Evolutionary conservation across 768 basidiomycete genomes (phyloP).

Genomic region (Xerocomellus chrysenteron): DNA sequence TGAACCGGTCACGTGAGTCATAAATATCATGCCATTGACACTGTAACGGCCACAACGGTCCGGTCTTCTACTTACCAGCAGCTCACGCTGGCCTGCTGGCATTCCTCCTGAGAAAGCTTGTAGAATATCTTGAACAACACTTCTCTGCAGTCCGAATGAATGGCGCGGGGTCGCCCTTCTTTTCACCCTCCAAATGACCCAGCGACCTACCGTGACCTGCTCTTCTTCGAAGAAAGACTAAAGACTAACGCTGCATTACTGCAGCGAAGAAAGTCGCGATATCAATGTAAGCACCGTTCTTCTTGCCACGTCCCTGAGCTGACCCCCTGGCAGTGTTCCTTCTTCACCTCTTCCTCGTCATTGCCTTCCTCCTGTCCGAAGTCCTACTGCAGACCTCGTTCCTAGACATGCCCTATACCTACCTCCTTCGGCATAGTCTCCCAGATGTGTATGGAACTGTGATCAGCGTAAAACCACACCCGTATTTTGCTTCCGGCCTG

Average conservation of each 20-base stretch:
- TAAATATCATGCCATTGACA: not conserved
- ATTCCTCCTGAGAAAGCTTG: not conserved
- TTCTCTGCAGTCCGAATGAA: slow-evolving; percentile 10
- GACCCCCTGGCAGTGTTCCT: slow-evolving; percentile 63
- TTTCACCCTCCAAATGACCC: slow-evolving; percentile 70
- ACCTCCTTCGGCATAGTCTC: slow-evolving; percentile 45
- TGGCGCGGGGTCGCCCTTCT: slow-evolving; percentile 33
- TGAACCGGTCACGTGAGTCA: slow-evolving; percentile 21
- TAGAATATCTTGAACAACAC: not conserved
- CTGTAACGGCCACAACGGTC: slow-evolving; percentile 3
- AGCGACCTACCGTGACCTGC: slow-evolving; percentile 81
- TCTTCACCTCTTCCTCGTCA: slow-evolving; percentile 60
- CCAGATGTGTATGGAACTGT: slow-evolving; percentile 50
- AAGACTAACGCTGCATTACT: slow-evolving; percentile 88
- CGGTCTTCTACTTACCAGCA: not conserved
- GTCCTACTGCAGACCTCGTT: slow-evolving; percentile 70
- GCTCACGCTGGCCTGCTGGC: not conserved
- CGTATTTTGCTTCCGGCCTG: slow-evolving; percentile 75
- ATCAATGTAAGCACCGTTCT: slow-evolving; percentile 60
- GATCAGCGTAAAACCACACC: slow-evolving; percentile 50
- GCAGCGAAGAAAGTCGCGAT: slow-evolving; percentile 75
- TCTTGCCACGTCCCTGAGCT: slow-evolving; percentile 18
- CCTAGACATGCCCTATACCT: slow-evolving; percentile 60
- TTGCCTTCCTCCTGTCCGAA: slow-evolving; percentile 72
- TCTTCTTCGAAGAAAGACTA: slow-evolving; percentile 94